phyloP scores from a whole-genome alignment of 2,329 filamentous ascomycete species.

The Oidium heveae region DNA sequence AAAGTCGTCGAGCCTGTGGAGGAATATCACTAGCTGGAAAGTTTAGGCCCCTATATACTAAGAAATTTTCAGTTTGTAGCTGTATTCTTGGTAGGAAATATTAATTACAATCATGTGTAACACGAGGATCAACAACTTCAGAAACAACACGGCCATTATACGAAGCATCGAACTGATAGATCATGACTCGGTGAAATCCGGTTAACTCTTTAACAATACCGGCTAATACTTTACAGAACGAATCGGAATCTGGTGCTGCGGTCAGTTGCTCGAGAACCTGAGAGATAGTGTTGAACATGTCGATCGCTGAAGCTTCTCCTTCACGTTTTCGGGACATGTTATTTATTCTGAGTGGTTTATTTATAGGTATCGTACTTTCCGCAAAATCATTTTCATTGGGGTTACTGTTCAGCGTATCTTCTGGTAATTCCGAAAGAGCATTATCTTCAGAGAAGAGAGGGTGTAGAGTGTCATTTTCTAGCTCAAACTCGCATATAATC shows the following conservation, averaged over 20 bases:
- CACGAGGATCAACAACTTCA: constrained; percentile 57
- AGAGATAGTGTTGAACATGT: constrained; percentile 77
- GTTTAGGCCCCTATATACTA: constrained; percentile 24
- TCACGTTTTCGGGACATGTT: constrained; percentile 49
- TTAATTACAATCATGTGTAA: constrained; percentile 51
- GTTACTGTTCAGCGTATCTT: constrained; percentile 48
- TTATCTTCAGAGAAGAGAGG: constrained; percentile 41
- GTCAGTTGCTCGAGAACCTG: constrained; percentile 76
- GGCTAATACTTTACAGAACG: constrained; percentile 56
- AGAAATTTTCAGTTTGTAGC: neutral
- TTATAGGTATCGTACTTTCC: constrained; percentile 51
- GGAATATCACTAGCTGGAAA: constrained; percentile 77
- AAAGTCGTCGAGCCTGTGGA: constrained; percentile 65
- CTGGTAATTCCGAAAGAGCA: constrained; percentile 32
- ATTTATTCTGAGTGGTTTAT: constrained; percentile 53
- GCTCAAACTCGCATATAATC: constrained; percentile 70
- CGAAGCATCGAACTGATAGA: constrained; percentile 65
- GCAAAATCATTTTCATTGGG: constrained; percentile 50
- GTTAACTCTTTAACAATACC: constrained; percentile 76
- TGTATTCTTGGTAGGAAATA: neutral
- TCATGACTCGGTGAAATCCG: constrained; percentile 77
- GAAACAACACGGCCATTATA: constrained; percentile 77
- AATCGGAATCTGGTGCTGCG: constrained; percentile 41
- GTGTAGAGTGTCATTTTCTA: constrained; percentile 48
- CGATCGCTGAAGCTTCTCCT: constrained; percentile 63